Base-by-base conservation (phyloP, 1,284 basidiomycete species). In the Heliocybe sulcata region DNA sequence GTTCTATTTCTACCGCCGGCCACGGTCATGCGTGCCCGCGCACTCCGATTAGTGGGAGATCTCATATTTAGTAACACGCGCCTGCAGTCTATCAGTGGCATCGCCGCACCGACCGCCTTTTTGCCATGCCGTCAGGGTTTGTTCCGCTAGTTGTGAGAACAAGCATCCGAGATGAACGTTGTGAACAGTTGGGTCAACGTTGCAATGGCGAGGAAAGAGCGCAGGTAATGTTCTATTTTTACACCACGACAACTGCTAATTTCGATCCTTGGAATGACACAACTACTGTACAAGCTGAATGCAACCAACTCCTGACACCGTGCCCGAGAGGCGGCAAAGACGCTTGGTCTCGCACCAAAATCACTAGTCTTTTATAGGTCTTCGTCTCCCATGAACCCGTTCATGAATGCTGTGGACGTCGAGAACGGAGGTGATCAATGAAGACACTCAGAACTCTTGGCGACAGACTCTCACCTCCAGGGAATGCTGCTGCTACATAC, bases 401-500 rank as follows among this genome's bases (percentile, higher is more conserved):
- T 49, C 9, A 4, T 12, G 47, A 49, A 49, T 12, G 47, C 47
- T 49, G 47, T 16, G 23, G 23, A 26, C 47, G 47, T 16, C 22
- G 20, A 6, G 6, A 25, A 49, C 22, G 16, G 9, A 6, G 19
- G 38, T 20, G 16, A 42, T 31, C 38, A 42, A n/a, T 20, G 16
- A 49, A 26, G 23, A 25, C 6, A 22, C 23, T 49, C 74, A 19
- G 47, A 25, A 31, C 12, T 6, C 29, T 49, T 49, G 8, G 27
- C 11, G 27, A 25, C 27, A 8, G 8, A 6, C 26, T 51, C 64
- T 56, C 48, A 64, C 64, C 60, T 58, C 60, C 62, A 23, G 63
- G 60, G 25, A 60, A 51, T 23, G 62, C 14, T 20, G 63, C 61
- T 14, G 60, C 54, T 22, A 60, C 58, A 45, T 63, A 60, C 61